Percentiles rank a stretch among this genome's conserved stretches.
phyloP scores from a whole-genome alignment of 2,329 filamentous ascomycete genomes.

The Fusarium guadeloupense region DNA sequence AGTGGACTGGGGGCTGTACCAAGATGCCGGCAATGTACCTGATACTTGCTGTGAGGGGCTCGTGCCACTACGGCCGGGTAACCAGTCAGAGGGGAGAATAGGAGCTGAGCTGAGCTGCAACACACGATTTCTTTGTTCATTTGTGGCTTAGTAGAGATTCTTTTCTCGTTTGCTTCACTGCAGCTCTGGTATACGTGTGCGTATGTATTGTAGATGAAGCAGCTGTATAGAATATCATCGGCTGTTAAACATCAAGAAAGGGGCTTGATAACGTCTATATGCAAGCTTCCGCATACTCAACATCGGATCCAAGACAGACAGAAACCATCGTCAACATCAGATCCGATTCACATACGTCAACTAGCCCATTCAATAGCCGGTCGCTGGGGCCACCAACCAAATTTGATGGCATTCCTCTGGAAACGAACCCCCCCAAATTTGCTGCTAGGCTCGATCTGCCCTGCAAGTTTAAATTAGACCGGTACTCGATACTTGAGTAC shows the following conservation, averaged over 20 bases:
- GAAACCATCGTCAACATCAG: slow-evolving; percentile 9
- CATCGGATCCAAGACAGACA: neutral
- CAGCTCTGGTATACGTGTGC: neutral
- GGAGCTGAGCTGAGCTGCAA: slow-evolving; percentile 6
- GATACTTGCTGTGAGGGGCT: slow-evolving; percentile 24
- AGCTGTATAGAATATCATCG: neutral
- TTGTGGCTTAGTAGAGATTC: neutral
- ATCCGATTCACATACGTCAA: slow-evolving; percentile 21
- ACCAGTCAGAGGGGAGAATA: slow-evolving; percentile 25
- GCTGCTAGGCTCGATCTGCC: slow-evolving; percentile 28
- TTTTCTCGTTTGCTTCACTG: neutral
- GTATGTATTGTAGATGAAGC: neutral
- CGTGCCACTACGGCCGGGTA: slow-evolving; percentile 30
- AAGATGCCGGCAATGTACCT: slow-evolving; percentile 24
- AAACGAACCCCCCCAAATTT: slow-evolving; percentile 30
- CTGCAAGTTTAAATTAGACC: slow-evolving; percentile 31
- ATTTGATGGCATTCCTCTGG: slow-evolving; percentile 42
- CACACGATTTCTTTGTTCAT: slow-evolving; percentile 15
- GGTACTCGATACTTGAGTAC: slow-evolving; percentile 19
- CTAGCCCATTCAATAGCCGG: slow-evolving; percentile 19
- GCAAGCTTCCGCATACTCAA: neutral
- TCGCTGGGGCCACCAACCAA: slow-evolving; percentile 33
- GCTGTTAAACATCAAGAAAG: neutral
- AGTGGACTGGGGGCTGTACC: slow-evolving; percentile 18
- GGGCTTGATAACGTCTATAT: neutral